Evolutionary conservation across 2,329 filamentous ascomycete genomes (phyloP).

Genomic region (Fusarium sterilihyphosum): DNA sequence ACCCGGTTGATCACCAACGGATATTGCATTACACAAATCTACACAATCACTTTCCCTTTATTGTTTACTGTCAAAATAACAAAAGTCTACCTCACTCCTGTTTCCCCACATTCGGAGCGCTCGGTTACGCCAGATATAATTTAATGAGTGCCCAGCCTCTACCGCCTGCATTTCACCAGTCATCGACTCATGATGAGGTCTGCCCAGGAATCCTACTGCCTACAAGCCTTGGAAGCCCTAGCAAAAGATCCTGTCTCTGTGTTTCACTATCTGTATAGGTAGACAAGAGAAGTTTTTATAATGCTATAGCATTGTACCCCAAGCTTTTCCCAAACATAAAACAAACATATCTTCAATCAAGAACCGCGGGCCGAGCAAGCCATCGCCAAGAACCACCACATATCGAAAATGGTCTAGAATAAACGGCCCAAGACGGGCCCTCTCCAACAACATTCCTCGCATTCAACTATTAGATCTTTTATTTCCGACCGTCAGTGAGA

Average conservation of each 20-base stretch:
- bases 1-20: background rate
- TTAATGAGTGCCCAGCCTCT: background rate
- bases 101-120: background rate
- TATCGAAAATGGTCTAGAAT: background rate
- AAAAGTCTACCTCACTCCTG: background rate
- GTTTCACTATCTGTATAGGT: background rate
- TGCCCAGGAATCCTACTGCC: constrained; percentile 1
- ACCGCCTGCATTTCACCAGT: background rate
- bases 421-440: background rate
- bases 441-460: background rate
- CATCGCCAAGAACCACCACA: background rate
- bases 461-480: background rate
- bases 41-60: background rate
- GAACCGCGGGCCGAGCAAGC: background rate
- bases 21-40: background rate
- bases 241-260: background rate
- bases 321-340: background rate
- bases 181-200: constrained; percentile 14
- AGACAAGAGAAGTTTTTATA: background rate
- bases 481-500: background rate
- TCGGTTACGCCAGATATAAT: background rate
- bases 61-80: background rate
- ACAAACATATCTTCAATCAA: background rate
- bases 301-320: background rate
- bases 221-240: background rate